phyloP scores from a whole-genome alignment of 352 stramenopile species.

The Plasmopara viticola region DNA sequence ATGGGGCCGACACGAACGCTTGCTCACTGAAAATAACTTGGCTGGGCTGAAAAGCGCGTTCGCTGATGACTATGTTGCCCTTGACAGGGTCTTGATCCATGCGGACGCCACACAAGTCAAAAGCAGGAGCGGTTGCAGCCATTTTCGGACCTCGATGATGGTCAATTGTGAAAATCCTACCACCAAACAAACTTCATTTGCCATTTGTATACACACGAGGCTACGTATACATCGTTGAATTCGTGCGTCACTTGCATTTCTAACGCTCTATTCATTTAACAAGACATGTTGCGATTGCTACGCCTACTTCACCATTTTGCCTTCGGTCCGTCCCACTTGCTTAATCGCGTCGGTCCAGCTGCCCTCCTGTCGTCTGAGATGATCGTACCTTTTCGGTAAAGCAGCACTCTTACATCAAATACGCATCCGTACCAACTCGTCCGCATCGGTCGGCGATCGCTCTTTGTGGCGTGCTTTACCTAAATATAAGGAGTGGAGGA shows the following conservation, averaged over 20 bases:
- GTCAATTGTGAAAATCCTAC: too few relatives aligned
- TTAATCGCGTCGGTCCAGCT: constrained; percentile 4
- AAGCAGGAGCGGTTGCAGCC: too few relatives aligned
- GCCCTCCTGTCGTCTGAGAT: not conserved
- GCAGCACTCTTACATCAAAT: constrained; percentile 13
- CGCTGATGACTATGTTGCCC: too few relatives aligned
- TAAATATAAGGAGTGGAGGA: constrained; percentile 86
- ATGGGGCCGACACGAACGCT: constrained; percentile 64
- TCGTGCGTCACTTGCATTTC: constrained; percentile 25
- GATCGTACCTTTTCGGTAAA: constrained; percentile 8
- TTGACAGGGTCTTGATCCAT: too few relatives aligned
- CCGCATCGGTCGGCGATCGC: not conserved
- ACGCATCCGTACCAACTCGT: constrained; percentile 3
- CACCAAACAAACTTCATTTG: too few relatives aligned
- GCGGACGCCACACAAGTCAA: too few relatives aligned
- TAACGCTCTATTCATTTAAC: constrained; percentile 36
- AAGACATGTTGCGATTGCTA: constrained; percentile 11
- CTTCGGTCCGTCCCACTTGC: not conserved
- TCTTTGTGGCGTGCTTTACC: constrained; percentile 10
- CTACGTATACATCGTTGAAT: constrained; percentile 41
- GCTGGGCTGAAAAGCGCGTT: too few relatives aligned
- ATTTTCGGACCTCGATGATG: too few relatives aligned
- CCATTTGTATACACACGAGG: constrained; percentile 3
- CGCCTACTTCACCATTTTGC: constrained; percentile 3
- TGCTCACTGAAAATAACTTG: constrained; percentile 52